Conservation (phyloP, 495 filamentous ascomycete species). For the Talaromyces liani region DNA sequence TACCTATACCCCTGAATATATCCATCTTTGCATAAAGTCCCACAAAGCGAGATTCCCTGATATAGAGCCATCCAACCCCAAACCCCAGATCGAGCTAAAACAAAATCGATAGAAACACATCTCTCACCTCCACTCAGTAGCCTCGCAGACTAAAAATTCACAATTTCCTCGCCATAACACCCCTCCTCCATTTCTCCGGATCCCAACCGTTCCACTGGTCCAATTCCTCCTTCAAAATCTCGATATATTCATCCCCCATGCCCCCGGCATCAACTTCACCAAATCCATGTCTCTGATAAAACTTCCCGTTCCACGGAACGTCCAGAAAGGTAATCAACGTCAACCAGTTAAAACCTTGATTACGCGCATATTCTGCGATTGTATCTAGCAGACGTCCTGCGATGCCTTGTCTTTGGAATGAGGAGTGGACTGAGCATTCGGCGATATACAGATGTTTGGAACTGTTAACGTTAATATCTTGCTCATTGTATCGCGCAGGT, state of each 20-base stretch:
- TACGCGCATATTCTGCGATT: background rate
- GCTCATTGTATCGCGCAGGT: too few relatives aligned
- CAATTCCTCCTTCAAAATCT: background rate
- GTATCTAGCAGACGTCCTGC: background rate
- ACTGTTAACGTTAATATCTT: background rate
- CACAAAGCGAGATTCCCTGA: background rate
- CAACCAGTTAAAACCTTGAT: background rate
- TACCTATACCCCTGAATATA: too few relatives aligned
- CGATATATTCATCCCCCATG: background rate
- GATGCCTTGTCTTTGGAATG: slow-evolving; percentile 5
- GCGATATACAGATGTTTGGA: slow-evolving; percentile 4
- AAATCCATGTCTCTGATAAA: slow-evolving; percentile 2
- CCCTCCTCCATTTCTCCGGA: background rate
- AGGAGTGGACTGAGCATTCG: slow-evolving; percentile 2
- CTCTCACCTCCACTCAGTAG: background rate
- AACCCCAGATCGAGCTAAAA: background rate
- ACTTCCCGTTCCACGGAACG: slow-evolving; percentile 1
- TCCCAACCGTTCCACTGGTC: slow-evolving; percentile 4
- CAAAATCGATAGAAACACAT: background rate
- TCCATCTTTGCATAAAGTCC: too few relatives aligned
- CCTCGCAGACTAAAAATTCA: background rate
- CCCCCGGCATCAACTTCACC: background rate
- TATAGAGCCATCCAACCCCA: background rate
- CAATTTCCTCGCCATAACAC: background rate
- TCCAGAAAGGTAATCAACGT: slow-evolving; percentile 3